These are phyloP conservation scores for Articulospora tetracladia DNA, from an alignment of 495 filamentous ascomycete species.

Conservation along the genomic window DNA sequence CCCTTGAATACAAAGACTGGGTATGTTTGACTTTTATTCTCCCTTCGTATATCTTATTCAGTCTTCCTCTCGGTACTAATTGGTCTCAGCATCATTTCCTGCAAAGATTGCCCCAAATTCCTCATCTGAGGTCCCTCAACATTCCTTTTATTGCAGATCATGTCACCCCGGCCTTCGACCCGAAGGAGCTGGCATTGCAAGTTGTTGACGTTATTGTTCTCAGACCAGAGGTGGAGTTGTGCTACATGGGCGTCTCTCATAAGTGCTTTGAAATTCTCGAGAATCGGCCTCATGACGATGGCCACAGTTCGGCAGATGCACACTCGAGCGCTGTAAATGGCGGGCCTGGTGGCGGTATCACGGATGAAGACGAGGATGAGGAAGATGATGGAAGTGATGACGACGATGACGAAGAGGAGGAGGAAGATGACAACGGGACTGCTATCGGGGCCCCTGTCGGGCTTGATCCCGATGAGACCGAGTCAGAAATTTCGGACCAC, in stretches of 20 bases:
- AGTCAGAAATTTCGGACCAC: slow-evolving; percentile 50
- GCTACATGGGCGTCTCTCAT: slow-evolving; percentile 72
- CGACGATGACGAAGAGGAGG: slow-evolving; percentile 43
- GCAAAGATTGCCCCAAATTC: slow-evolving; percentile 71
- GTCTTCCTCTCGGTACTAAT: slow-evolving; percentile 24
- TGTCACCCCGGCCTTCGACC: slow-evolving; percentile 51
- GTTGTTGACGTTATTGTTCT: slow-evolving; percentile 83
- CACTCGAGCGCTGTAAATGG: slow-evolving; percentile 21
- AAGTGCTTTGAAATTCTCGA: slow-evolving; percentile 94
- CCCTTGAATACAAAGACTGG: slow-evolving; percentile 82
- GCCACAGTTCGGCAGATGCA: slow-evolving; percentile 28
- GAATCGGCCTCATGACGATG: slow-evolving; percentile 46
- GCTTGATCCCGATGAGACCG: slow-evolving; percentile 38
- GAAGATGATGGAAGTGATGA: slow-evolving; percentile 36
- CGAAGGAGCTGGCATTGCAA: slow-evolving; percentile 76
- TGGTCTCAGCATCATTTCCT: slow-evolving; percentile 83
- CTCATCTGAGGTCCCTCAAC: slow-evolving; percentile 73
- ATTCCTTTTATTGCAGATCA: slow-evolving; percentile 69
- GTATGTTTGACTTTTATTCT: slow-evolving; percentile 46
- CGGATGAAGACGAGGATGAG: slow-evolving; percentile 41
- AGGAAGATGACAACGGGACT: slow-evolving; percentile 37
- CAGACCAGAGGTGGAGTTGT: slow-evolving; percentile 78
- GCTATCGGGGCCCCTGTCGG: slow-evolving; percentile 21
- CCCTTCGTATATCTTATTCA: not conserved
- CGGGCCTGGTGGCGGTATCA: slow-evolving; percentile 31